phyloP scores from a whole-genome alignment of 805 yeast genomes.

The Wickerhamia fluorescens region DNA sequence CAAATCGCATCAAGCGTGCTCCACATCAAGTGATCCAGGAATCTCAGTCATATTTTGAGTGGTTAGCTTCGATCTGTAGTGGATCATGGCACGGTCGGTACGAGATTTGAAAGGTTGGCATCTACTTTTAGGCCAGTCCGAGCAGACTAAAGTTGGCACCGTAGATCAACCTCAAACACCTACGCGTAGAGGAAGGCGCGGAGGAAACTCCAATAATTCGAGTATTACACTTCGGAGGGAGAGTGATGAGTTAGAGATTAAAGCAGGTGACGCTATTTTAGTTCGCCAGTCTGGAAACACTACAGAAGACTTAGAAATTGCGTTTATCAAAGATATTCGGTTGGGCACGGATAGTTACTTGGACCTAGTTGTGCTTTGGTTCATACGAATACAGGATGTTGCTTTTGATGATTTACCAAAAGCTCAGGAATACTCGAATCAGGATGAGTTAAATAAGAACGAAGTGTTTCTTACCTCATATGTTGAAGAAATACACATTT shows the following conservation, averaged over 20 bases:
- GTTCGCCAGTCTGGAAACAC: slow-evolving; percentile 22
- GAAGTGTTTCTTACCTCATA: slow-evolving; percentile 55
- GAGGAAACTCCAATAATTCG: slow-evolving; percentile 4
- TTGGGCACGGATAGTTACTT: slow-evolving; percentile 44
- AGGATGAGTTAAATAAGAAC: slow-evolving; percentile 16
- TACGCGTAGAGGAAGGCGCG: slow-evolving; percentile 9
- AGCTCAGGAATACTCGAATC: slow-evolving; percentile 8
- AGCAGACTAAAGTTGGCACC: too few relatives aligned
- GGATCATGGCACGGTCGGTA: slow-evolving; percentile 1
- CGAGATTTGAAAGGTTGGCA: slow-evolving; percentile 30
- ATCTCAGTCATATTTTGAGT: too few relatives aligned
- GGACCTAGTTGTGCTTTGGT: slow-evolving; percentile 43
- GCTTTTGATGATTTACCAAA: slow-evolving; percentile 12
- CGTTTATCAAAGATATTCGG: slow-evolving; percentile 43
- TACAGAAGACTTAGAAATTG: slow-evolving; percentile 27
- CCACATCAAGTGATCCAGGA: too few relatives aligned
- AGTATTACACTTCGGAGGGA: slow-evolving; percentile 10
- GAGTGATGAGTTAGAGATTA: slow-evolving; percentile 40
- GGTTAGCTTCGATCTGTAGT: too few relatives aligned
- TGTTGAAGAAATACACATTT: slow-evolving; percentile 34
- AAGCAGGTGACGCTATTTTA: slow-evolving; percentile 48
- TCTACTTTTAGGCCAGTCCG: too few relatives aligned
- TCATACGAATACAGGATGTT: slow-evolving; percentile 38
- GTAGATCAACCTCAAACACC: slow-evolving; percentile 1
- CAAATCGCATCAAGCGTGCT: too few relatives aligned